Conservation (phyloP, 1,284 basidiomycete genomes). For the Neonothopanus nambi region DNA sequence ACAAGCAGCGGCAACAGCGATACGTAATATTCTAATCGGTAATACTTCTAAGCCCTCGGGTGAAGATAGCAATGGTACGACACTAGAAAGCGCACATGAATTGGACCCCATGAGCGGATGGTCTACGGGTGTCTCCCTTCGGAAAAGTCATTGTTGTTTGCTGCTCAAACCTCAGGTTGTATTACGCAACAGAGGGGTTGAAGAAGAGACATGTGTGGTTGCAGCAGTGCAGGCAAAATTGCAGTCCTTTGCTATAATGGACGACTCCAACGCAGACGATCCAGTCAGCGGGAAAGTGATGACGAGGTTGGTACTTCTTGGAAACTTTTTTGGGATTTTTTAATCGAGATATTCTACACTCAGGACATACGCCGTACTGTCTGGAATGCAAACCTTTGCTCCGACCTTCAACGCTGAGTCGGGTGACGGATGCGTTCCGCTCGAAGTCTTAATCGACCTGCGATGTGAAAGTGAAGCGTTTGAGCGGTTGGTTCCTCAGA, state of each 20-base stretch:
- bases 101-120: conserved; percentile 70
- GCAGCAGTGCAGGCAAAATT: conserved; percentile 84
- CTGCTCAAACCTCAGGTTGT: conserved; percentile 93
- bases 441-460: conserved; percentile 87
- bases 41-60: conserved; percentile 48
- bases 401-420: conserved; percentile 51
- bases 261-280: conserved; percentile 79
- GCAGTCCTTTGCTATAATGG: conserved; percentile 82
- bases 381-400: conserved; percentile 88
- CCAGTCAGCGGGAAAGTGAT: conserved; percentile 85
- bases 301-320: conserved; percentile 62
- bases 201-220: conserved; percentile 73
- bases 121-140: conserved; percentile 66
- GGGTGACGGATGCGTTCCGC: conserved; percentile 64
- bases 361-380: conserved; percentile 75
- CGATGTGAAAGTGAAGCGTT: conserved; percentile 82
- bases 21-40: conserved; percentile 61
- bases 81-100: conserved; percentile 27
- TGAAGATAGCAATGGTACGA: conserved; percentile 32
- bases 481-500: conserved; percentile 89
- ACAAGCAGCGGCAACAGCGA: conserved; percentile 59
- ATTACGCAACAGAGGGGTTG: conserved; percentile 61
- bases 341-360: conserved; percentile 10
- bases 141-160: conserved; percentile 78
- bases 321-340: not conserved